Percentiles rank a stretch among this genome's conserved stretches.
These are phyloP conservation scores for Ottelia alismoides DNA, from an alignment of 106 monocot species.

Conservation along the genomic window DNA sequence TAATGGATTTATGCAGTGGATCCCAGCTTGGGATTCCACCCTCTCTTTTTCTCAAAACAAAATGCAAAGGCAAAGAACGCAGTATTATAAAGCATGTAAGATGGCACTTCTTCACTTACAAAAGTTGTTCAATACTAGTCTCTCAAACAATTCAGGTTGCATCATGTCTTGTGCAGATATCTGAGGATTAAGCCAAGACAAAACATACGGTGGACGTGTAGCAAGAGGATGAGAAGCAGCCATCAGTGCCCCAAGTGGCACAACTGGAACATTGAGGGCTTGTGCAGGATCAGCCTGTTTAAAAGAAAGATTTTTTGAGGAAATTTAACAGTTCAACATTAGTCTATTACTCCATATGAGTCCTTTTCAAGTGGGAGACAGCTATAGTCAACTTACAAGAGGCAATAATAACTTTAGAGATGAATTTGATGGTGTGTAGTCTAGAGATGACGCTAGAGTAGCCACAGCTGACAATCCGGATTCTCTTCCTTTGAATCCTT, in stretches of 20 bases:
- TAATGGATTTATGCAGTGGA: no score
- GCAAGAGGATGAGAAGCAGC: slow-evolving; percentile 73
- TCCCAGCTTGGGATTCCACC: no score
- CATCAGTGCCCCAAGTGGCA: slow-evolving; percentile 77
- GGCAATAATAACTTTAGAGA: slow-evolving; percentile 81
- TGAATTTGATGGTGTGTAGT: slow-evolving; percentile 81
- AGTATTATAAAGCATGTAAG: background rate
- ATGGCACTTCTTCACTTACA: slow-evolving; percentile 35
- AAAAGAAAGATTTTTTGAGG: slow-evolving; percentile 3
- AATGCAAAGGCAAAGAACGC: background rate
- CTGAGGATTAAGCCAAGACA: slow-evolving; percentile 77
- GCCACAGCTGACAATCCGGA: slow-evolving; percentile 64
- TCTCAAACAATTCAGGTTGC: slow-evolving; percentile 86
- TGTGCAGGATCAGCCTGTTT: slow-evolving; percentile 93
- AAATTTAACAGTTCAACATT: background rate
- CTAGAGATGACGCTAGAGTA: slow-evolving; percentile 92
- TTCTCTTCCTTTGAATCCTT: slow-evolving; percentile 40
- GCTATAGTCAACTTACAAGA: slow-evolving; percentile 80
- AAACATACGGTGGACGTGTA: slow-evolving; percentile 65
- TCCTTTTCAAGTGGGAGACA: background rate
- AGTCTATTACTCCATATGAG: background rate
- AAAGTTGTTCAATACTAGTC: slow-evolving; percentile 87
- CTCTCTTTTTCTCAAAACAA: no score
- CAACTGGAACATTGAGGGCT: slow-evolving; percentile 79
- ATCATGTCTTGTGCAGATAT: slow-evolving; percentile 92